Conservation (phyloP, 225 moss, liverwort and hornwort species). For the Sphagnum contortum region DNA sequence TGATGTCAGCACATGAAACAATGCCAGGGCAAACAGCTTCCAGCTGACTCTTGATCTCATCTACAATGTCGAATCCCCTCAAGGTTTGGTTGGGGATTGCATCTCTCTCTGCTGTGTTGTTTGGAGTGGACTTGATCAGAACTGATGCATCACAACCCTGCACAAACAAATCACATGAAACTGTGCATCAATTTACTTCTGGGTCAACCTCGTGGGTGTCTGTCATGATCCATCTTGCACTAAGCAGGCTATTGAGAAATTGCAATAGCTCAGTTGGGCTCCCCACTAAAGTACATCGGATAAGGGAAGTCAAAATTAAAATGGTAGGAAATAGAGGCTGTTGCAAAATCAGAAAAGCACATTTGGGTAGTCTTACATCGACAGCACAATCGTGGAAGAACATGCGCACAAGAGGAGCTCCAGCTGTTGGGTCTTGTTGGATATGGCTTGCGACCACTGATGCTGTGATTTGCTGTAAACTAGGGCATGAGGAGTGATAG, state of each 20-base stretch:
- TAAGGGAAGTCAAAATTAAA: no score
- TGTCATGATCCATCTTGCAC: no score
- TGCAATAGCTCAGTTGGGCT: no score
- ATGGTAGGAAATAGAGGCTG: no score
- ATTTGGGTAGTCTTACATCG: constrained; percentile 17
- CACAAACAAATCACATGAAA: background rate
- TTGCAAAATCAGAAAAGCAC: no score
- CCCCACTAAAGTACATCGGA: no score
- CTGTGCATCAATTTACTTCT: no score
- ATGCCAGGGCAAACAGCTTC: constrained; percentile 38
- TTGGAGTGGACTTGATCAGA: constrained; percentile 34
- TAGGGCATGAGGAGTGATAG: constrained; percentile 31
- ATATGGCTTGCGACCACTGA: constrained; percentile 37
- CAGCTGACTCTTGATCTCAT: constrained; percentile 35
- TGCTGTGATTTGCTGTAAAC: constrained; percentile 29
- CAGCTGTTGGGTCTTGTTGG: constrained; percentile 32
- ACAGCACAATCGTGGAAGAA: constrained; percentile 55
- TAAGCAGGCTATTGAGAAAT: no score
- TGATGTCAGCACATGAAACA: constrained; percentile 52
- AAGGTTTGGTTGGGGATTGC: constrained; percentile 43
- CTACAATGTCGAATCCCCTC: constrained; percentile 36
- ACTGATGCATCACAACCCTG: constrained; percentile 54
- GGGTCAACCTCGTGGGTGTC: no score
- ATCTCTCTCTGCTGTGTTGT: constrained; percentile 36
- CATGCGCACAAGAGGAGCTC: constrained; percentile 54